Evolutionary conservation across 345 rosid genomes (phyloP).

Genomic region (Camelina hispida): DNA sequence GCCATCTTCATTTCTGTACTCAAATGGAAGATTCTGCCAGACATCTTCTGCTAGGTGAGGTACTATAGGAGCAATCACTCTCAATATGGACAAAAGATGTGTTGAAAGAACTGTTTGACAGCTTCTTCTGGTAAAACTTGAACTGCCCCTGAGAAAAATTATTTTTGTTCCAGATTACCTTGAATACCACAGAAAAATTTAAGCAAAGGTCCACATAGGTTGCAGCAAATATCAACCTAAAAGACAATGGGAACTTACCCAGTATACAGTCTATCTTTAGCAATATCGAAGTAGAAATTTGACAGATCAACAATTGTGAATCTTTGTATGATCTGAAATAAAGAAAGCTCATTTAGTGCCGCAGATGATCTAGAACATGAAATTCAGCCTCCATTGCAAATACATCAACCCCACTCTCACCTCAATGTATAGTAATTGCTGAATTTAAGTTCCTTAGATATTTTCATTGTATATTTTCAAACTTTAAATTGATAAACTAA

Average conservation of each 20-base stretch:
- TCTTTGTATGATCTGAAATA: conserved; percentile 78
- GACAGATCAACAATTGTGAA: conserved; percentile 89
- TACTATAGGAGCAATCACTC: conserved; percentile 84
- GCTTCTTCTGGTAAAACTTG: conserved; percentile 84
- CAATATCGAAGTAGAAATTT: conserved; percentile 92
- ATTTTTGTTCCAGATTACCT: conserved; percentile 21
- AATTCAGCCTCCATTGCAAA: background rate
- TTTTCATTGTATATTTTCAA: background rate
- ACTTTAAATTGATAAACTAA: background rate
- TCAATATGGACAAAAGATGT: conserved; percentile 78
- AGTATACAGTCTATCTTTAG: conserved; percentile 94
- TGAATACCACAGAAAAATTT: background rate
- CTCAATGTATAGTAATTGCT: conserved; percentile 16
- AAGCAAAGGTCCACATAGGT: background rate
- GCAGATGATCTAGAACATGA: conserved; percentile 19
- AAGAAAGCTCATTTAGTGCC: conserved; percentile 21
- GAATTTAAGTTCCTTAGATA: conserved; percentile 4
- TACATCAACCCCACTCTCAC: conserved; percentile 21
- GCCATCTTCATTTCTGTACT: conserved; percentile 58
- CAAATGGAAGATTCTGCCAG: conserved; percentile 96
- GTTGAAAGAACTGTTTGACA: conserved; percentile 95
- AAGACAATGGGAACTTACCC: conserved; percentile 63
- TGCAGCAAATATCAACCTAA: conserved; percentile 7
- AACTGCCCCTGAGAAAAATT: conserved; percentile 64
- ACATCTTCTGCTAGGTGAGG: conserved; percentile 97